Base-by-base conservation (phyloP, 305 asterid species). In the Vinca major region DNA sequence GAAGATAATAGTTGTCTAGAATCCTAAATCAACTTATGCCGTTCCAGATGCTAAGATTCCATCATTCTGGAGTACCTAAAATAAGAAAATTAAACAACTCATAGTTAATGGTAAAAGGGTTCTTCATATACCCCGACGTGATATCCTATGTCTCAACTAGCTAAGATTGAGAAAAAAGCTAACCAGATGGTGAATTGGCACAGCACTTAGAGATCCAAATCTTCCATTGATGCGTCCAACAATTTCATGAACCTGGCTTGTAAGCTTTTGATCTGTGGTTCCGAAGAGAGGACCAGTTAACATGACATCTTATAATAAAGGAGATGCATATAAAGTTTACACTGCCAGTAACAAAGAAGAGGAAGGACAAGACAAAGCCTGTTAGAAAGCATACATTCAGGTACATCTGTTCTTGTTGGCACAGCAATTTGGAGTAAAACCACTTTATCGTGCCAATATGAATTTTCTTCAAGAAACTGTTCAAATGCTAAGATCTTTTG, bases 191-290 rank as follows among this genome's bases (percentile, higher is more conserved):
- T 91, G 98, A 77, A 91, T 87, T 53, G 98, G 98, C 74, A 91
- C 96, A 63, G 92, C 84, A 53, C 86, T 79, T 78, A 87, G 80
- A 75, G 86, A 47, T 75, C 98, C 98, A 73, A 91, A 91, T 84
- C 95, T 86, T 43, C 98, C 98, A 71, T 91, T 91, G 82, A 89
- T 89, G 80, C 98, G 90, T 48, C 96, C 98, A 79, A 91, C 98
- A 77, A 91, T 89, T 80, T 91, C 96, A 39, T 91, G 98, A 79
- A 91, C 98, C 75, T 91, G 96, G 85, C 98, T 91, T 5, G 98
- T 87, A 73, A 91, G 96, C 75, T 85, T 91, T 75, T 89, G 94
- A 82, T 91, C 98, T 91, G 73, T 68, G 56, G 71, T 79, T 73
- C 66, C 61, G 58, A 79, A 69, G 56, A 66, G 68, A 73, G 74